Conservation (phyloP, 2,329 filamentous ascomycete species). For the Colletotrichum kahawae region DNA sequence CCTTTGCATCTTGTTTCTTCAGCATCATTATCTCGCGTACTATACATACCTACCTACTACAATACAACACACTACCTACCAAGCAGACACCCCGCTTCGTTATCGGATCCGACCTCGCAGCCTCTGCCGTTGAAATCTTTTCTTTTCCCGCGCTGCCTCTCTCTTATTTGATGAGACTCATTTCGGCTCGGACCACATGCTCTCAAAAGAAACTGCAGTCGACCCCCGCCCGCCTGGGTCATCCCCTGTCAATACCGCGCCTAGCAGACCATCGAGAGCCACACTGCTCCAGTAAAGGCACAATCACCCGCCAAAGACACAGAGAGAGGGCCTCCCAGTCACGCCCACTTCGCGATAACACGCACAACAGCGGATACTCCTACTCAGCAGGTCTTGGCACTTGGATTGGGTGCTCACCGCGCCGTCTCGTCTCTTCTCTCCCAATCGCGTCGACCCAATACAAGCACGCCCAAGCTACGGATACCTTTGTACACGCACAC, state of each 20-base stretch:
- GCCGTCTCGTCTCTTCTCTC: background rate
- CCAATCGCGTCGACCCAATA: background rate
- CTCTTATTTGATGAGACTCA: constrained; percentile 7
- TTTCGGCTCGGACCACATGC: constrained; percentile 21
- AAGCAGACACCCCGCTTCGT: background rate
- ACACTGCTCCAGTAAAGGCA: background rate
- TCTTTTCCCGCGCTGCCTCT: background rate
- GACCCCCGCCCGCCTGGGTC: background rate
- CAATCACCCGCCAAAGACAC: background rate
- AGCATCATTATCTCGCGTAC: background rate
- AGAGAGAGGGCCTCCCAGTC: background rate
- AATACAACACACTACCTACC: background rate
- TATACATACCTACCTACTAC: background rate
- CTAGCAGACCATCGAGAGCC: background rate
- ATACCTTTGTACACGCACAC: background rate
- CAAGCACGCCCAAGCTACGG: background rate
- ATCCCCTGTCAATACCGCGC: background rate
- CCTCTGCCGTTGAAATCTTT: background rate
- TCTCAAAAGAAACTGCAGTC: constrained; percentile 13
- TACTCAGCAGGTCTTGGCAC: background rate
- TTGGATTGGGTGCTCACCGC: background rate
- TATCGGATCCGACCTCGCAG: background rate
- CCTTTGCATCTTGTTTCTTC: background rate
- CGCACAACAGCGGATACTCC: background rate
- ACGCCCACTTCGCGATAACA: background rate